These are phyloP conservation scores for Volvariella volvacea DNA, from an alignment of 1,284 basidiomycete genomes.

Conservation along the genomic window DNA sequence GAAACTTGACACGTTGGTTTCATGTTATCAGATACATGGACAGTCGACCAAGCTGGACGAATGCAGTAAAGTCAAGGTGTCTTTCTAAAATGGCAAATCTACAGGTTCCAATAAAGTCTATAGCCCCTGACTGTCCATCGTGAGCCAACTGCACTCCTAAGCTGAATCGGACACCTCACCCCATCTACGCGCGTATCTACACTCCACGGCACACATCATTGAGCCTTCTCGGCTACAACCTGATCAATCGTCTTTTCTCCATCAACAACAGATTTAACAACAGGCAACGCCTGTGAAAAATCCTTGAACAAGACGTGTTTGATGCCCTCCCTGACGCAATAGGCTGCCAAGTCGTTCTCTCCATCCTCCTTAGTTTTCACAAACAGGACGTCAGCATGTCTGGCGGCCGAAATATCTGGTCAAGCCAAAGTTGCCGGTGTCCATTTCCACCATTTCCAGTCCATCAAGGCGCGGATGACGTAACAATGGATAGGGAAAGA, in stretches of 20 bases:
- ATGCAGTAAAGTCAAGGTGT: no score
- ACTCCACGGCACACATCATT: neutral
- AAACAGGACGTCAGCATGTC: slow-evolving; percentile 85
- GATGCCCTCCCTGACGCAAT: slow-evolving; percentile 67
- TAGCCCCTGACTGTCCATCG: no score
- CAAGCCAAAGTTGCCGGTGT: no score
- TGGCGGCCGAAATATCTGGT: slow-evolving; percentile 84
- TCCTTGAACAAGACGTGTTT: slow-evolving; percentile 61
- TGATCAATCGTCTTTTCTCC: slow-evolving; percentile 42
- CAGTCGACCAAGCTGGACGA: no score
- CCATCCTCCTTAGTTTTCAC: slow-evolving; percentile 77
- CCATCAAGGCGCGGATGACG: no score
- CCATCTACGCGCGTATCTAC: no score
- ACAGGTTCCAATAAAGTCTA: no score
- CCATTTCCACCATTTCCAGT: neutral
- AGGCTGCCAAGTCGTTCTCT: slow-evolving; percentile 81
- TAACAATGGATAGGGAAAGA: no score
- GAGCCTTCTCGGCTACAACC: slow-evolving; percentile 16
- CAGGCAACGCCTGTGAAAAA: slow-evolving; percentile 52
- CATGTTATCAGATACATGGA: no score
- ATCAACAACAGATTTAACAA: slow-evolving; percentile 62
- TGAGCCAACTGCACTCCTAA: neutral
- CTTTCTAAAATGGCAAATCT: no score
- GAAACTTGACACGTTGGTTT: no score
- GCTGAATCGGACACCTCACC: no score